phyloP scores from a whole-genome alignment of 495 filamentous ascomycete species.

The Penicillium cataractarum region DNA sequence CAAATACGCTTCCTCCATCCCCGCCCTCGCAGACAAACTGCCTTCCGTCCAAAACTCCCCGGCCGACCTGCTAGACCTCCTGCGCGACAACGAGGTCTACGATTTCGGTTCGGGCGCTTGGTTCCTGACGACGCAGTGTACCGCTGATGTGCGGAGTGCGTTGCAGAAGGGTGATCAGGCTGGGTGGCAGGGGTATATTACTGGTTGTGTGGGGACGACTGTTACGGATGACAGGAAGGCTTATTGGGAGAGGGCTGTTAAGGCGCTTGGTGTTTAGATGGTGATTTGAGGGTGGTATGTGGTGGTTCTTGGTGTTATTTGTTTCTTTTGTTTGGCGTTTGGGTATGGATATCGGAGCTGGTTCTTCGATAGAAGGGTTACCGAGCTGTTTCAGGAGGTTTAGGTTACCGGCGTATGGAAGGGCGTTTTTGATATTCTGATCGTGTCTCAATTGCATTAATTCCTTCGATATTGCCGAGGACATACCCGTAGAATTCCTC shows the following conservation, averaged over 20 bases:
- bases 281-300: background rate
- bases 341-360: slow-evolving; percentile 11
- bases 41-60: slow-evolving; percentile 38
- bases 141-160: slow-evolving; percentile 38
- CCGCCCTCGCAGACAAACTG: slow-evolving; percentile 46
- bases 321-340: no score
- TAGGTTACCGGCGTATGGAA: no score
- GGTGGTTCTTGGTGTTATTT: no score
- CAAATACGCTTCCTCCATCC: slow-evolving; percentile 63
- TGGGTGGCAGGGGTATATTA: slow-evolving; percentile 66
- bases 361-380: slow-evolving; percentile 23
- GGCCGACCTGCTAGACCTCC: slow-evolving; percentile 58
- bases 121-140: slow-evolving; percentile 73
- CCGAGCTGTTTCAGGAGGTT: no score
- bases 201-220: slow-evolving; percentile 61
- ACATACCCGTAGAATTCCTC: no score
- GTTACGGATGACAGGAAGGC: slow-evolving; percentile 50
- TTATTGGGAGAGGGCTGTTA: slow-evolving; percentile 57
- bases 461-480: no score
- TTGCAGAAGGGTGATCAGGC: slow-evolving; percentile 55
- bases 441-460: no score
- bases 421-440: no score
- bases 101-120: slow-evolving; percentile 77
- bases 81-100: slow-evolving; percentile 58
- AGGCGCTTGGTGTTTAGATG: slow-evolving; percentile 37